phyloP scores from a whole-genome alignment of 2,329 filamentous ascomycete genomes.

The Cytospora paraplurivora region DNA sequence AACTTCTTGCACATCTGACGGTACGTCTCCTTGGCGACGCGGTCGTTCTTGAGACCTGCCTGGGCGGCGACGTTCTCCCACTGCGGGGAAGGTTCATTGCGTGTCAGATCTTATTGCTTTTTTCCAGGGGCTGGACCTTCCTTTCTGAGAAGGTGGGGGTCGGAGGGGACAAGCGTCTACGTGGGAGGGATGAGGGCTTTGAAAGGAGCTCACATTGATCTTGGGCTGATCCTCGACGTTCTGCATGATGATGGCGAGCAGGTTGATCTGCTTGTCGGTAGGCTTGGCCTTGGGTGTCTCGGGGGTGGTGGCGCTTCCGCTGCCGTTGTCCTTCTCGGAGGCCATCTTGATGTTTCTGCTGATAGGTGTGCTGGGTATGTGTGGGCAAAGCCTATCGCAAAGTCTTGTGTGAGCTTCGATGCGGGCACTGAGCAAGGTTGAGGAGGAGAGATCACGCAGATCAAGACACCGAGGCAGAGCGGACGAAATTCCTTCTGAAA shows the following conservation, averaged over 20 bases:
- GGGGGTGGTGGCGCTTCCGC: background rate
- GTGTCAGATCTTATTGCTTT: background rate
- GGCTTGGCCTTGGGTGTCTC: slow-evolving; percentile 19
- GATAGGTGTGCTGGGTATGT: background rate
- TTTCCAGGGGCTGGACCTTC: background rate
- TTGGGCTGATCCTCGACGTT: slow-evolving; percentile 29
- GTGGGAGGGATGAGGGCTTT: too few relatives aligned
- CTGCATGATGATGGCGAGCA: slow-evolving; percentile 26
- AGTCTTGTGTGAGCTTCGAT: background rate
- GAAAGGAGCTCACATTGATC: slow-evolving; percentile 22
- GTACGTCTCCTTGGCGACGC: slow-evolving; percentile 28
- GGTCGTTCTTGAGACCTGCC: slow-evolving; percentile 26
- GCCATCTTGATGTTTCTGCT: slow-evolving; percentile 11
- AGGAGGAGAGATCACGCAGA: background rate
- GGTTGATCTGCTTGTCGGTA: slow-evolving; percentile 24
- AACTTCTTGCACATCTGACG: slow-evolving; percentile 28
- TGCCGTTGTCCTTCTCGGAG: background rate
- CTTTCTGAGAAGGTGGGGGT: background rate
- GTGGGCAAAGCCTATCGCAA: background rate
- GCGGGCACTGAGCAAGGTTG: background rate
- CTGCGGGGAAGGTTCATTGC: background rate
- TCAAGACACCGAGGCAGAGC: background rate
- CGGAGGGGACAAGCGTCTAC: background rate
- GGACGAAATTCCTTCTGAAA: background rate
- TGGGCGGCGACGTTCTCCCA: slow-evolving; percentile 28